Base-by-base conservation (phyloP, 305 asterid species). In the Withania somnifera region DNA sequence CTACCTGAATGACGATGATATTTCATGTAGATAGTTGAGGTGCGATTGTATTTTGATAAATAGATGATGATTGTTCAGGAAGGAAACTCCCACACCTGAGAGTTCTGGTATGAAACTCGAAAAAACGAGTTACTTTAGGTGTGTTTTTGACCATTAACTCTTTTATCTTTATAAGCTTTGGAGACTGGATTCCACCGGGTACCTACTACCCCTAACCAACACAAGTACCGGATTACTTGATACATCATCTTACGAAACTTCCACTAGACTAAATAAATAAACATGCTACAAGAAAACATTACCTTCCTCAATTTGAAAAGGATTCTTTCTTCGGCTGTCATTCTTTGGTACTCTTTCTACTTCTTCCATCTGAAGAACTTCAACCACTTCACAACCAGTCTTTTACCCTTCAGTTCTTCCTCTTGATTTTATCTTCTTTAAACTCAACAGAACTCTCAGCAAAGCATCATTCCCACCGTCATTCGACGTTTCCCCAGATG, bases 391-490 rank as follows among this genome's bases (percentile, higher is more conserved):
- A 91, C 97, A 32, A 95, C 95, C 32, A 91, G 95, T 88, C 98
- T 89, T 87, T 93, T 93, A 34, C 99, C 99, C 87, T 95, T 95
- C 80, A 89, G 86, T 86, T 95, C 91, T 90, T 93, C 93, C 97
- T 91, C 84, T 90, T 92, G 84, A 85, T 87, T 83, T 61, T 86
- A 47, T 54, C 87, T 82, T 83, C 89, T 61, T 75, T 75, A 75
- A 50, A 50, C 47, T 75, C 80, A 5, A 88, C 83, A 77, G 90
- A 85, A 80, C 86, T 89, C 53, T 81, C 88, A 82, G 30, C 83
- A 77, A 71, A 22, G 17, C 83, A 84, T 17, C 51, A 32, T 64
- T 77, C 8, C 78, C 93, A 79, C 82, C 13, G 3, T 14, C 67
- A 5, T 22, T 38, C 45, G 19, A 80, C 32, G 63, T 90, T 83